Conservation (phyloP, 2,329 filamentous ascomycete species). For the Fusarium tupiense region DNA sequence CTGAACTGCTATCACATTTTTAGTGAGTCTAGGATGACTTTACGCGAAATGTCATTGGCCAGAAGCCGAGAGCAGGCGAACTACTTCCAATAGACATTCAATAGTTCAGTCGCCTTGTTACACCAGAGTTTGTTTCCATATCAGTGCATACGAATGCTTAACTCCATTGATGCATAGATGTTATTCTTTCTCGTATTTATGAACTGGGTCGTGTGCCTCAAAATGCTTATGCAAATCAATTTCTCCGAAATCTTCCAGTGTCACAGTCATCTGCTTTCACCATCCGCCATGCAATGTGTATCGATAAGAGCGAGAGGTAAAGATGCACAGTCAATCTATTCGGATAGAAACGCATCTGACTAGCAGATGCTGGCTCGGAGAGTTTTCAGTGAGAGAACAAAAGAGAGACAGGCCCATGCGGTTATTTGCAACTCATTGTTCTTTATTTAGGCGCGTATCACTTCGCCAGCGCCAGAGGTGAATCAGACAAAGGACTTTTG, state of each 20-base stretch:
- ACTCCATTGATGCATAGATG: neutral
- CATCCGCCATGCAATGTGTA: too few species aligned
- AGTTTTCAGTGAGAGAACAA: too few species aligned
- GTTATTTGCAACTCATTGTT: accelerated
- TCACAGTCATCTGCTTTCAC: neutral
- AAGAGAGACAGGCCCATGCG: neutral
- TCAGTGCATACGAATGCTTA: neutral
- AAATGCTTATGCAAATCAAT: accelerated
- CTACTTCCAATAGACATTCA: neutral
- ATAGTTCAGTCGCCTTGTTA: neutral
- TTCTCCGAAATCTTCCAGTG: neutral
- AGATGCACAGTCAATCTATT: neutral
- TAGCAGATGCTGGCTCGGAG: accelerated
- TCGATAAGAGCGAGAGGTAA: neutral
- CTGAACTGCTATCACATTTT: neutral
- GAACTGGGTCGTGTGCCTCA: neutral
- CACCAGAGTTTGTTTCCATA: neutral
- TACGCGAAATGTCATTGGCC: neutral
- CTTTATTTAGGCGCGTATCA: neutral
- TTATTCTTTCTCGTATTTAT: neutral
- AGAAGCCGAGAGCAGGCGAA: neutral
- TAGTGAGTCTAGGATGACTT: neutral
- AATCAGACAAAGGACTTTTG: neutral
- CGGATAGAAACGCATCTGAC: accelerated
- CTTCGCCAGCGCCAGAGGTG: neutral